Percentiles rank a stretch among this genome's conserved stretches.
phyloP scores from a whole-genome alignment of 2,329 filamentous ascomycete species.

The Fusarium lateritium region DNA sequence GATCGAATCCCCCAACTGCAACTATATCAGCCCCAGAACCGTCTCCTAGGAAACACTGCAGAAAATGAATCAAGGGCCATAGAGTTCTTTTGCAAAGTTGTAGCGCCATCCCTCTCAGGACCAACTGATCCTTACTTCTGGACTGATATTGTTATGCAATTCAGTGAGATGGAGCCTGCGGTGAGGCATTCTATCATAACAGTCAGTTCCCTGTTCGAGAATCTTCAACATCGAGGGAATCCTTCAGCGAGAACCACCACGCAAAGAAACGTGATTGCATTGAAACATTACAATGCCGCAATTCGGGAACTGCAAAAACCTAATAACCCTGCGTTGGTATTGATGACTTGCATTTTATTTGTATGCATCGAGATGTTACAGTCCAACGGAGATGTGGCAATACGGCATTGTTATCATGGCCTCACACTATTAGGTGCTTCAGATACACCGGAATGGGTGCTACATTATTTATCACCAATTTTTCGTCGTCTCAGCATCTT shows the following conservation, averaged over 20 bases:
- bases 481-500: constrained; percentile 20
- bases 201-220: constrained; percentile 22
- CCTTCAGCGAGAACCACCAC: background rate
- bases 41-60: background rate
- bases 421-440: constrained; percentile 8
- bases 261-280: constrained; percentile 4
- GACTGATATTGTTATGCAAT: constrained; percentile 38
- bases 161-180: constrained; percentile 30
- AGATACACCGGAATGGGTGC: constrained; percentile 14
- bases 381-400: constrained; percentile 25
- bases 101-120: constrained; percentile 31
- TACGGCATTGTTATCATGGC: constrained; percentile 19
- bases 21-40: constrained; percentile 8
- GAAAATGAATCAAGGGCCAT: constrained; percentile 2
- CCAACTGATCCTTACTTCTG: constrained; percentile 39
- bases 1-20: background rate
- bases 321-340: constrained; percentile 5
- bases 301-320: constrained; percentile 11
- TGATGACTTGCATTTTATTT: constrained; percentile 25
- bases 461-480: constrained; percentile 6
- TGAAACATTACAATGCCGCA: constrained; percentile 27
- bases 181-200: constrained; percentile 33
- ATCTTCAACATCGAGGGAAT: background rate
- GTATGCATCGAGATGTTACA: constrained; percentile 27
- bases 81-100: constrained; percentile 35